Evolutionary conservation across 768 basidiomycete species (phyloP).

Genomic region (Trametes coccinea): DNA sequence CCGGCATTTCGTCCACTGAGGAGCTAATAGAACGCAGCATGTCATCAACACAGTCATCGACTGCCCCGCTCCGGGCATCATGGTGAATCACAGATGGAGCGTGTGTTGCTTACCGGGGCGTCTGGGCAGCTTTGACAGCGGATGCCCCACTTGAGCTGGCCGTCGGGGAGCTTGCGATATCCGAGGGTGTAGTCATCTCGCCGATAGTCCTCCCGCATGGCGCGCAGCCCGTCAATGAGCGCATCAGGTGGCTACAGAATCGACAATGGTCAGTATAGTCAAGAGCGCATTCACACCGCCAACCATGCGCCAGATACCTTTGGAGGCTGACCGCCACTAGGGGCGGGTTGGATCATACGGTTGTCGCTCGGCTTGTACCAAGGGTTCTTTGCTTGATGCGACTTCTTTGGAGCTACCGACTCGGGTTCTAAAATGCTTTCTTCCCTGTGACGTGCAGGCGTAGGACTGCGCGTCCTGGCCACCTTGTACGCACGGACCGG

Average conservation of each 20-base stretch:
- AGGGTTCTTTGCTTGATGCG: too few species aligned
- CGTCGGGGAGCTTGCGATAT: not conserved
- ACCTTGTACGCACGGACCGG: not conserved
- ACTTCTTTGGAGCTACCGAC: too few species aligned
- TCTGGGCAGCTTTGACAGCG: not conserved
- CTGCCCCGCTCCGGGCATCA: not conserved
- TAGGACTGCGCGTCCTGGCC: not conserved
- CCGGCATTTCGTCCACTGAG: not conserved
- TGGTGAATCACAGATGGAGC: not conserved
- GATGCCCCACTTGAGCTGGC: not conserved
- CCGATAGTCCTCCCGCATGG: not conserved
- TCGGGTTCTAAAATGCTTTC: too few species aligned
- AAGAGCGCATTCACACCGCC: not conserved
- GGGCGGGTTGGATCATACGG: not conserved
- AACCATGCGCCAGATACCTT: not conserved
- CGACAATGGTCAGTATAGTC: not conserved
- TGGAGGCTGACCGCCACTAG: not conserved
- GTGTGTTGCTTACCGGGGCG: not conserved
- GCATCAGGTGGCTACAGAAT: not conserved
- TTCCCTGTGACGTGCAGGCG: not conserved
- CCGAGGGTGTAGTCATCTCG: not conserved
- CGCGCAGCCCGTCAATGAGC: not conserved
- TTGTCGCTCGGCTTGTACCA: too few species aligned
- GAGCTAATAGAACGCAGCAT: too few species aligned
- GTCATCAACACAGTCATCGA: too few species aligned